phyloP scores from a whole-genome alignment of 2,329 filamentous ascomycete species.

The Arthrobotrys pseudoclavata region DNA sequence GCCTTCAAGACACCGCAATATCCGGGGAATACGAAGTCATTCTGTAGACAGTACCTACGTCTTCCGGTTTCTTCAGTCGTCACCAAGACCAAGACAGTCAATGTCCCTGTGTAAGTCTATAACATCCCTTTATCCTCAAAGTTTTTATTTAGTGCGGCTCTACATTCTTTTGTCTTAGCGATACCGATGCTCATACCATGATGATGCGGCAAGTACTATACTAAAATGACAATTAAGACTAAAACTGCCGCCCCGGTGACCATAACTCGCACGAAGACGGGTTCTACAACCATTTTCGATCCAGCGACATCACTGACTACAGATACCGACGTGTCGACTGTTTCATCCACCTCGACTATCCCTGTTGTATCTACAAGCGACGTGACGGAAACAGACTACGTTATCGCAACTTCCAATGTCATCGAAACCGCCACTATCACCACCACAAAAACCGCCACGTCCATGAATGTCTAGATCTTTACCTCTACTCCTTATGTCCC shows the following conservation, averaged over 20 bases:
- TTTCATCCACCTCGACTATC: constrained; percentile 17
- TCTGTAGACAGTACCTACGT: constrained; percentile 20
- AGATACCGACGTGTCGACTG: constrained; percentile 1
- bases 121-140: neutral
- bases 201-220: neutral
- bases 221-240: neutral
- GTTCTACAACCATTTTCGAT: neutral
- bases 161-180: neutral
- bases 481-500: neutral
- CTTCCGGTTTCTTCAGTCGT: neutral
- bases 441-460: neutral
- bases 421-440: constrained; percentile 11
- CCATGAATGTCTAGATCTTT: neutral
- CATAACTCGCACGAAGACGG: constrained; percentile 1
- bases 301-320: constrained; percentile 13
- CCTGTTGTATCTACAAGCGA: constrained; percentile 15
- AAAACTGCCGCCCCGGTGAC: neutral
- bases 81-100: constrained; percentile 28
- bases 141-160: no score
- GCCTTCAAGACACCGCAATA: constrained; percentile 18
- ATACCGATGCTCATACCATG: neutral
- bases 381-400: constrained; percentile 4
- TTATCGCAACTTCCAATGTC: constrained; percentile 10
- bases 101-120: constrained; percentile 14
- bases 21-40: constrained; percentile 15